A percentile compares a stretch with the other conserved stretches of the same genome.
Conservation (phyloP, 768 basidiomycete species). For the Psilocybe sp. region DNA sequence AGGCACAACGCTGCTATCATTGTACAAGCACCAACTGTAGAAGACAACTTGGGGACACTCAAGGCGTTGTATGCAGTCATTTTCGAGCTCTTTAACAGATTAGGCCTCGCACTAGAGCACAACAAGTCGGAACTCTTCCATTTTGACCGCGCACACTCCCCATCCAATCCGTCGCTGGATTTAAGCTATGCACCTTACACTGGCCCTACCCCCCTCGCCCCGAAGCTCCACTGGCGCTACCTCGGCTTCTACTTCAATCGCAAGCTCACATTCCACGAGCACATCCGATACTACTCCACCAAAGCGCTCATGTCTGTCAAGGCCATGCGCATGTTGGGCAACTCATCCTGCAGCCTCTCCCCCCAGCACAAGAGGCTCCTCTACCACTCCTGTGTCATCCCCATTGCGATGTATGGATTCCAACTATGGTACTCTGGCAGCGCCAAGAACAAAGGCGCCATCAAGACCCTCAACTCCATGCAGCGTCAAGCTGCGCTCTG, state of each 20-base stretch:
- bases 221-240: neutral
- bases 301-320: too few relatives aligned
- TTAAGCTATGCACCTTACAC: slow-evolving; percentile 3
- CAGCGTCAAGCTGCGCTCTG: neutral
- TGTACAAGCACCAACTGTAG: too few relatives aligned
- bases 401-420: neutral
- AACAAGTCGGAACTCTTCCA: slow-evolving; percentile 2
- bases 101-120: neutral
- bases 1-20: too few relatives aligned
- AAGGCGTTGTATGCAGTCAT: neutral
- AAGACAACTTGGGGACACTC: too few relatives aligned
- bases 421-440: neutral
- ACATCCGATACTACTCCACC: neutral
- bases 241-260: neutral
- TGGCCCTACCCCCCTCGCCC: neutral
- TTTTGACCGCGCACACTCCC: slow-evolving; percentile 1
- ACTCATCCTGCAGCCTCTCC: too few relatives aligned
- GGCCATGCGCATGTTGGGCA: too few relatives aligned
- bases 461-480: neutral
- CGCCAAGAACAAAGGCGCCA: neutral
- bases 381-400: neutral
- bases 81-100: neutral
- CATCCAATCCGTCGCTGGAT: neutral
- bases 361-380: neutral
- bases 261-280: neutral